Evolutionary conservation across 768 basidiomycete genomes (phyloP).

Genomic region (Inosperma sp.): DNA sequence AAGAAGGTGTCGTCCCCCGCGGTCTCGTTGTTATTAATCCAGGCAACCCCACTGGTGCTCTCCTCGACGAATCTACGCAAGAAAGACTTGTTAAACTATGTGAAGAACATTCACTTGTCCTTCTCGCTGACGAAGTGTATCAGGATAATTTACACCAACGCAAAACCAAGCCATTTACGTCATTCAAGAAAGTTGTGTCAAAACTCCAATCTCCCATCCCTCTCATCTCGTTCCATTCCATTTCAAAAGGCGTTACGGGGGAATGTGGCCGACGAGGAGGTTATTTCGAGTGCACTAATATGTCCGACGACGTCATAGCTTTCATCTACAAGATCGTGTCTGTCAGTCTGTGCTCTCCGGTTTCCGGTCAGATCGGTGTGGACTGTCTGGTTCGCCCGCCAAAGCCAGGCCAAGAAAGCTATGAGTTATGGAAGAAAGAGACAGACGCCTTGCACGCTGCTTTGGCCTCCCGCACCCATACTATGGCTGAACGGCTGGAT

Average conservation of each 20-base stretch:
- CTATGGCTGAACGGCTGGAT: constrained; percentile 80
- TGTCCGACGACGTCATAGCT: constrained; percentile 70
- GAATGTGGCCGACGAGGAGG: constrained; percentile 98
- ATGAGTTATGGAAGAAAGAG: constrained; percentile 77
- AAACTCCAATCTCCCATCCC: constrained; percentile 65
- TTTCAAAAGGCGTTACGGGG: constrained; percentile 93
- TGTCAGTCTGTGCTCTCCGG: constrained; percentile 84
- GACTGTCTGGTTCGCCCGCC: constrained; percentile 94
- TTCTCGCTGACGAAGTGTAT: constrained; percentile 99
- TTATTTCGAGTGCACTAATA: constrained; percentile 90
- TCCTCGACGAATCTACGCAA: constrained; percentile 71
- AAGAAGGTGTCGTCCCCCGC: constrained; percentile 61
- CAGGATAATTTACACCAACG: constrained; percentile 83
- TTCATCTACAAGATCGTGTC: constrained; percentile 96
- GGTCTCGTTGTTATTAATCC: constrained; percentile 98
- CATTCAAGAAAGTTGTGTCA: constrained; percentile 86
- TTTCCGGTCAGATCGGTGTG: constrained; percentile 89
- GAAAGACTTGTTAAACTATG: constrained; percentile 75
- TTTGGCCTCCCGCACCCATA: constrained; percentile 60
- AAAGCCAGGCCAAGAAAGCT: constrained; percentile 66
- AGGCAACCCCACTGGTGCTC: constrained; percentile 92
- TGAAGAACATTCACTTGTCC: constrained; percentile 77
- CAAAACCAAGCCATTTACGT: constrained; percentile 70
- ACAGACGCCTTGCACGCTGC: constrained; percentile 74
- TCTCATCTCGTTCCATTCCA: constrained; percentile 94